Evolutionary conservation across 1,284 basidiomycete species (phyloP), one percentile per base, ranked within the genome.

Genomic region (Sporisorium graminicola): DNA sequence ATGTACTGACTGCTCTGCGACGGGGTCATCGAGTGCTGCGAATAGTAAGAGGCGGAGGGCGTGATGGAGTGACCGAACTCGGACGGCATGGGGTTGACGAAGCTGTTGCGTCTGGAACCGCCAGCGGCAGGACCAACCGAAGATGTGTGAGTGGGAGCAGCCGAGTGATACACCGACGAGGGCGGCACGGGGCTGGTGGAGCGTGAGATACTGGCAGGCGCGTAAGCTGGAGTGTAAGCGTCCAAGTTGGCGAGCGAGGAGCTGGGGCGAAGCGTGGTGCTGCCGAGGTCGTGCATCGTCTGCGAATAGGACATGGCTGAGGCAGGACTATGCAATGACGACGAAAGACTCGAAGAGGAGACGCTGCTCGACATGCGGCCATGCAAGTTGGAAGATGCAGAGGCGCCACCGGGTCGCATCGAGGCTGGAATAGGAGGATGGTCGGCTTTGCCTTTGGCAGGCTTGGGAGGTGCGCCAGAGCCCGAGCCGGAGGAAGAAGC

Each of bases 211-310:
- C 66, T 69, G 26, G 71, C 31, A 31, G 80, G 82, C 1, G 82
- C 82, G 31, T 83, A 83, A n/a, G 79, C 75, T 16, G 82, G 82
- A 0, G 74, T 82, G 57, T 83, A 83, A 42, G 73, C 69, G 43
- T 78, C 77, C 44, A 82, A n/a, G 18, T 79, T 77, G 50, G 82
- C 82, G 29, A 83, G 58, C 24, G 78, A 79, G 5, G 77, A 75
- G 75, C 80, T 83, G 14, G 82, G 82, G 3, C 82, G 72, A 24
- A 82, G 65, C 13, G 71, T 64, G 40, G 52, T 52, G n/a, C 65
- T 56, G 47, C 79, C 77, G 9, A 81, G 62, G 18, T 80, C 80
- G 44, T 75, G 61, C 57, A 74, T 67, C 47, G 74, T 69, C 18
- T 68, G 53, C 47, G 72, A 66, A 26, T 64, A 58, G 8, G 75